Percentiles rank a stretch among this genome's conserved stretches.
Evolutionary conservation across 495 filamentous ascomycete genomes (phyloP).

Genomic region (Cercophora sp.): DNA sequence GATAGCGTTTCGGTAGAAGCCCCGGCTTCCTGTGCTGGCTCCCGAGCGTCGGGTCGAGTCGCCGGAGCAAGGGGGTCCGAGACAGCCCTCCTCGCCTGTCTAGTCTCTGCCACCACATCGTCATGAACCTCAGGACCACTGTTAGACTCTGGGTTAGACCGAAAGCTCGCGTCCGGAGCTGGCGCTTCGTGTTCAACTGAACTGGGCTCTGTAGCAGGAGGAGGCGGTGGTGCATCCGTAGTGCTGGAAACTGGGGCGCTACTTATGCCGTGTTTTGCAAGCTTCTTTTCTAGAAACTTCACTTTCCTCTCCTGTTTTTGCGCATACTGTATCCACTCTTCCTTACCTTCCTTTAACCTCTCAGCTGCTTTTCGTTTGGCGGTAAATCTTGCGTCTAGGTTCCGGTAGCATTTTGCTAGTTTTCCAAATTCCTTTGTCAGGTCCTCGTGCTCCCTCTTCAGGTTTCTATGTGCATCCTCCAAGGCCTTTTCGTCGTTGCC

Average conservation of each 20-base stretch:
- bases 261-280: constrained; percentile 4
- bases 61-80: too few species aligned
- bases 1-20: too few species aligned
- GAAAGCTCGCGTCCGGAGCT: constrained; percentile 9
- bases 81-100: background rate
- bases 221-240: background rate
- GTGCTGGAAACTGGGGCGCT: background rate
- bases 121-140: background rate
- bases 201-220: background rate
- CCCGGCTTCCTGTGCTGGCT: too few species aligned
- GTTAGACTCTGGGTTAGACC: constrained; percentile 12
- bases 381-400: constrained; percentile 23
- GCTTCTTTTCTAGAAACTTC: constrained; percentile 21
- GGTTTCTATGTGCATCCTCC: background rate
- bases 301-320: constrained; percentile 22
- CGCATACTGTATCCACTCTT: constrained; percentile 29
- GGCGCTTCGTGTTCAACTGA: too few species aligned
- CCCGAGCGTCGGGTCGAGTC: background rate
- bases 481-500: too few species aligned
- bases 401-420: constrained; percentile 23
- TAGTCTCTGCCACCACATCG: background rate
- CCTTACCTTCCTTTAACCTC: constrained; percentile 11
- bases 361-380: constrained; percentile 3
- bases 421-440: too few species aligned
- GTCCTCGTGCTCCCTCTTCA: constrained; percentile 21